Conservation (phyloP, 805 yeast genomes). For the Teunomyces atbi region DNA sequence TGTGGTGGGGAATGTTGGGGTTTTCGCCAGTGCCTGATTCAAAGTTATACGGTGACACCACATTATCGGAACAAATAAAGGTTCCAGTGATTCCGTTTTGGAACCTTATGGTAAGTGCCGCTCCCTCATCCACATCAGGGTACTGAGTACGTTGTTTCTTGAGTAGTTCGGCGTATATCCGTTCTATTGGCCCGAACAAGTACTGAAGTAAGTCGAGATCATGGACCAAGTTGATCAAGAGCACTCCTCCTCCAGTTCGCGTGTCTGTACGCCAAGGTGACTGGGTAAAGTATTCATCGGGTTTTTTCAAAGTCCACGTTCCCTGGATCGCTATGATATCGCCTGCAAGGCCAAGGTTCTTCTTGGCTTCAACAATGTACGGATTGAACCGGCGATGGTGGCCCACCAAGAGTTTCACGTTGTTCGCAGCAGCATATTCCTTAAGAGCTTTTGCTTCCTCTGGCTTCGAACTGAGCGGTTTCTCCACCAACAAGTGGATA, state of each 20-base stretch:
- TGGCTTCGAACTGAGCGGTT: slow-evolving; percentile 37
- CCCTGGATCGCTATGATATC: slow-evolving; percentile 39
- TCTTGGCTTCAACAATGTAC: slow-evolving; percentile 36
- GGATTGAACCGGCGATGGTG: slow-evolving; percentile 46
- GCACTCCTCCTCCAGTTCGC: slow-evolving; percentile 38
- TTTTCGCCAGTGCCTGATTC: slow-evolving; percentile 45
- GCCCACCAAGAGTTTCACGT: slow-evolving; percentile 37
- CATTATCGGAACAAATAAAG: slow-evolving; percentile 41
- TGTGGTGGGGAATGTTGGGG: slow-evolving; percentile 36
- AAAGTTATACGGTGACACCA: slow-evolving; percentile 39
- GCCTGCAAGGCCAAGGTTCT: slow-evolving; percentile 30
- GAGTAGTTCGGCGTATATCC: slow-evolving; percentile 39
- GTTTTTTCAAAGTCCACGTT: slow-evolving; percentile 39
- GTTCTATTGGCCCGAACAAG: slow-evolving; percentile 37
- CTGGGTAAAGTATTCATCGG: slow-evolving; percentile 30
- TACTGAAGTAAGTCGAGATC: slow-evolving; percentile 42
- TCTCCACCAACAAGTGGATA: slow-evolving; percentile 39
- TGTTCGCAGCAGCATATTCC: slow-evolving; percentile 19
- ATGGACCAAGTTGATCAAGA: slow-evolving; percentile 41
- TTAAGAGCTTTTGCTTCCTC: slow-evolving; percentile 34
- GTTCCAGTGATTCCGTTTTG: slow-evolving; percentile 40
- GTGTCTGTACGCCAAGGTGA: slow-evolving; percentile 40
- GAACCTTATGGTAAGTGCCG: slow-evolving; percentile 37
- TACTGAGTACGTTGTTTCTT: slow-evolving; percentile 27
- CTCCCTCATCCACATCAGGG: slow-evolving; percentile 41